Conservation (phyloP, 2,329 filamentous ascomycete genomes). For the Ceratocystis destructans region DNA sequence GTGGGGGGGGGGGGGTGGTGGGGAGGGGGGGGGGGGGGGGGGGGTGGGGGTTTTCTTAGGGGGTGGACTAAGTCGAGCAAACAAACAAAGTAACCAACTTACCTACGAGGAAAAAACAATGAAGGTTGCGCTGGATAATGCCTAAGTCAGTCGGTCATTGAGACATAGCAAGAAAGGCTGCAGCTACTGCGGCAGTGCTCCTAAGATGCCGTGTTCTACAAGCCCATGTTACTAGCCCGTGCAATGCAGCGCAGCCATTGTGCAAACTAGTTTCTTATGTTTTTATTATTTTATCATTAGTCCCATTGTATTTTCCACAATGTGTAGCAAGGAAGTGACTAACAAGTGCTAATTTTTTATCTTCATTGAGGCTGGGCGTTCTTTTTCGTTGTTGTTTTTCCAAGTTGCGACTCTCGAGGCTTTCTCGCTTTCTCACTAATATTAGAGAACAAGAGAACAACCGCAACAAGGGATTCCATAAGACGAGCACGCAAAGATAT, state of each 20-base stretch:
- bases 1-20: not conserved
- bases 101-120: not conserved
- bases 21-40: not conserved
- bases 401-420: too few species aligned
- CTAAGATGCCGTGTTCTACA: not conserved
- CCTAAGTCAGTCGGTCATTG: not conserved
- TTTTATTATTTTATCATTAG: not conserved
- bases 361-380: not conserved
- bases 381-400: not conserved
- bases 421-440: too few species aligned
- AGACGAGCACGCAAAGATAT: too few species aligned
- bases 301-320: not conserved
- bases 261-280: not conserved
- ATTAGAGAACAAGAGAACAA: too few species aligned
- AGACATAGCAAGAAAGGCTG: not conserved
- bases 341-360: too few species aligned
- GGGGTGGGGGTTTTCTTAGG: not conserved
- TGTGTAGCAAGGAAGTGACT: too few species aligned
- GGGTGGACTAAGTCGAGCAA: not conserved
- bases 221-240: not conserved
- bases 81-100: not conserved
- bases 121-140: not conserved
- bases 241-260: not conserved
- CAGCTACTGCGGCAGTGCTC: not conserved
- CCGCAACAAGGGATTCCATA: too few species aligned